Evolutionary conservation across 495 filamentous ascomycete species (phyloP).

Genomic region (Terfezia claveryi): DNA sequence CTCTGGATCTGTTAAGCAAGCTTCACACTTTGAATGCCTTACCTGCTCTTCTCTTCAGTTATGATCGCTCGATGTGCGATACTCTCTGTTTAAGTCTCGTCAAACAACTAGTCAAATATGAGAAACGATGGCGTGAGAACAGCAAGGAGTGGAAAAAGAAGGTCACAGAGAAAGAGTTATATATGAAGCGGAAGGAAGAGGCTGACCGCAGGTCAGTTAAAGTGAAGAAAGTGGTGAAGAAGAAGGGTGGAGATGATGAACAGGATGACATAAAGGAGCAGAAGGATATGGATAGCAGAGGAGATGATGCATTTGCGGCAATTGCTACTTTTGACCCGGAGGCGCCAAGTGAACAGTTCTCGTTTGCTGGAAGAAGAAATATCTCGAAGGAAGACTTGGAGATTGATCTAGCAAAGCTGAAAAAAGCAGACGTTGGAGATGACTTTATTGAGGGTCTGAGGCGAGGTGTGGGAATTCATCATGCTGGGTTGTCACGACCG

Average conservation of each 20-base stretch:
- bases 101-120: constrained; percentile 28
- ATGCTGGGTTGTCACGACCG: constrained; percentile 53
- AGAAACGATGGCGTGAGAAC: constrained; percentile 32
- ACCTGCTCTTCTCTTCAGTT: constrained; percentile 58
- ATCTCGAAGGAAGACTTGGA: constrained; percentile 31
- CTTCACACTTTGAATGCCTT: constrained; percentile 42
- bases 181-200: constrained; percentile 23
- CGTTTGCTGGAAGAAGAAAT: constrained; percentile 39
- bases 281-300: neutral
- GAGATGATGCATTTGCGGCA: neutral
- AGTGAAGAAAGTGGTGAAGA: constrained; percentile 19
- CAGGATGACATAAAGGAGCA: neutral
- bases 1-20: constrained; percentile 36
- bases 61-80: constrained; percentile 43
- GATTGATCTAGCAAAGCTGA: constrained; percentile 25
- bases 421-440: constrained; percentile 23
- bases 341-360: constrained; percentile 36
- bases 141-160: constrained; percentile 36
- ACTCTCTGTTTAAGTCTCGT: constrained; percentile 27
- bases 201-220: constrained; percentile 2
- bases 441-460: constrained; percentile 33
- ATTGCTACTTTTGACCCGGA: constrained; percentile 42
- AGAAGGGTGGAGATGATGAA: constrained; percentile 7
- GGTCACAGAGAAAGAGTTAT: constrained; percentile 30
- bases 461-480: constrained; percentile 53